Base-by-base conservation (phyloP, 331 rosid species). In the Acacia concinna region DNA sequence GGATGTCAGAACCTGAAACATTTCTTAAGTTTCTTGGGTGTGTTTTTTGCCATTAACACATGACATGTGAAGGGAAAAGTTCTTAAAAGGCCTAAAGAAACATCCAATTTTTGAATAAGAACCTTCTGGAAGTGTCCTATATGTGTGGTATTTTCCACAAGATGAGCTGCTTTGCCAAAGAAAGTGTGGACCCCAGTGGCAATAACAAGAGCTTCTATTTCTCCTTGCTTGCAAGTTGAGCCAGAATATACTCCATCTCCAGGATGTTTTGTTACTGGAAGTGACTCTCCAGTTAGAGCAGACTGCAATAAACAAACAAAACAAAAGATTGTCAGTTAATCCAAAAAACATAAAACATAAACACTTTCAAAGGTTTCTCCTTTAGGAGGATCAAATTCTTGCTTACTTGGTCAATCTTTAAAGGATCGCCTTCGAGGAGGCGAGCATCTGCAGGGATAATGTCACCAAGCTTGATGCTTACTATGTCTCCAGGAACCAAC, bases 211-310 rank as follows among this genome's bases (percentile, higher is more conserved):
- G 88, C 97, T 49, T 89, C 97, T 57, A 91, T 90, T 78, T 90
- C 97, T 79, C 97, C 93, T 86, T 91, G 97, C 82, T 91, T 90
- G 88, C 97, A 91, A 44, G 97, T 91, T 82, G 97, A 91, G 76
- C 97, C 97, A 51, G 93, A 90, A 78, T 88, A 91, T 30, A 90
- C 88, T 35, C 91, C 97, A 21, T 81, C 90, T 79, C 91, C 91
- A 27, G 92, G 90, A 87, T 82, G 34, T 81, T 88, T 91, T 8
- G 88, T 81, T 18, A 84, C 88, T 1, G 90, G 90, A 66, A 87
- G 90, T 71, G 97, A 91, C 82, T 91, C 97, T 68, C 97, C 97
- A 2, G 97, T 91, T 72, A 91, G 92, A 73, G 97, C 97, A 86
- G 97, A 89, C 94, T 91, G 81, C 64, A 70, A 78, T 46, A 32